Conservation (phyloP, 2,329 filamentous ascomycete genomes). For the Beauveria sp. region DNA sequence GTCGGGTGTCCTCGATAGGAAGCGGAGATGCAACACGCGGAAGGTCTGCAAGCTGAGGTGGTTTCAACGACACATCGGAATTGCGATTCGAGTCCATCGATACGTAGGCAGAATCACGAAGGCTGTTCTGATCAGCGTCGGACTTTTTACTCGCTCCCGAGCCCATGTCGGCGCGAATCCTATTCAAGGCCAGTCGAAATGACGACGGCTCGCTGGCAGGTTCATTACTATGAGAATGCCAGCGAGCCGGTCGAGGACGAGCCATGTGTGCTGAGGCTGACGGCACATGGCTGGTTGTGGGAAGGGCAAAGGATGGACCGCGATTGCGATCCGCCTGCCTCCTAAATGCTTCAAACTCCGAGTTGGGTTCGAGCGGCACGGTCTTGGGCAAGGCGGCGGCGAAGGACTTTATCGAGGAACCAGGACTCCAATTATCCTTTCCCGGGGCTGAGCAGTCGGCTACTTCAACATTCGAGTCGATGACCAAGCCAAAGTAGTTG, state of each 20-base stretch:
- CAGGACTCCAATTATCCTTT: slow-evolving; percentile 68
- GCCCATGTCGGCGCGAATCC: slow-evolving; percentile 3
- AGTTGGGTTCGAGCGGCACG: slow-evolving; percentile 65
- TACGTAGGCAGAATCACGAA: slow-evolving; percentile 47
- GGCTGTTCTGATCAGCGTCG: slow-evolving; percentile 32
- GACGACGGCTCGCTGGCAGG: not conserved
- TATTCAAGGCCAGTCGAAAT: slow-evolving; percentile 7
- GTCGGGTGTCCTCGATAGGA: slow-evolving; percentile 21
- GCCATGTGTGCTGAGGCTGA: slow-evolving; percentile 21
- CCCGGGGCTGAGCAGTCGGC: slow-evolving; percentile 57
- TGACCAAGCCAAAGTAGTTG: slow-evolving; percentile 77
- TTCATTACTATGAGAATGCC: slow-evolving; percentile 35
- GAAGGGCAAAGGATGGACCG: slow-evolving; percentile 37
- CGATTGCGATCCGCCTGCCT: slow-evolving; percentile 62
- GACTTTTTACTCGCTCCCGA: slow-evolving; percentile 13
- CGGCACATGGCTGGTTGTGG: slow-evolving; percentile 33
- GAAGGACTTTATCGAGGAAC: slow-evolving; percentile 64
- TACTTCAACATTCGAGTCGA: slow-evolving; percentile 53
- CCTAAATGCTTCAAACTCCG: slow-evolving; percentile 75
- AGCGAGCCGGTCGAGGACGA: slow-evolving; percentile 38
- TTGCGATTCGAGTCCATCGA: slow-evolving; percentile 48
- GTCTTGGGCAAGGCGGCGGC: slow-evolving; percentile 60
- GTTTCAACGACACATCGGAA: slow-evolving; percentile 39
- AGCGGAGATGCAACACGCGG: slow-evolving; percentile 35
- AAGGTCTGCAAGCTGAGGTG: slow-evolving; percentile 31